A percentile compares a stretch with the other conserved stretches of the same genome.
These are phyloP conservation scores for Bipolaris cookei DNA, from an alignment of 2,329 filamentous ascomycete genomes.

Conservation along the genomic window DNA sequence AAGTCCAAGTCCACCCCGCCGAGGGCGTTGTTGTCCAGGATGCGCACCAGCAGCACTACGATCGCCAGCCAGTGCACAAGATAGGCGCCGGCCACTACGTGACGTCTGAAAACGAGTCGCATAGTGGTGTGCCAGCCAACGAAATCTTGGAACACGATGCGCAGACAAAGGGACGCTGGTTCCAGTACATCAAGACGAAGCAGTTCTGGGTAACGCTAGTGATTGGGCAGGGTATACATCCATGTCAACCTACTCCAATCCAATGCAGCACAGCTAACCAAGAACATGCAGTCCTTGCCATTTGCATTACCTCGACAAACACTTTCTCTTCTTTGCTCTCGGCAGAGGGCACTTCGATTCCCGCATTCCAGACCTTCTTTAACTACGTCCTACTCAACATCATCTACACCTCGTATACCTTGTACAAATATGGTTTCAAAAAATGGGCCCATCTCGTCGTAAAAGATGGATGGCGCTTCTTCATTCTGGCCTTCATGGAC, in stretches of 20 bases:
- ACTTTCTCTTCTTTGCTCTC: conserved; percentile 83
- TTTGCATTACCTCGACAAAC: conserved; percentile 92
- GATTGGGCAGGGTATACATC: conserved; percentile 64
- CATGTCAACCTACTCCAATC: neutral
- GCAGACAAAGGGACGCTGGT: conserved; percentile 54
- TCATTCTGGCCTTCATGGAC: conserved; percentile 90
- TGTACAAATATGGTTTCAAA: conserved; percentile 79
- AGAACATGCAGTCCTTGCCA: conserved; percentile 51
- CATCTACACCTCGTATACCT: conserved; percentile 80
- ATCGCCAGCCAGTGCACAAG: conserved; percentile 18
- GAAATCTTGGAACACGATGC: conserved; percentile 46
- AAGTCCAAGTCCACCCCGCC: conserved; percentile 19
- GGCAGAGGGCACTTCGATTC: conserved; percentile 74
- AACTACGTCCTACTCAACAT: conserved; percentile 86
- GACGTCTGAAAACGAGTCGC: conserved; percentile 41
- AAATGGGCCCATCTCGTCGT: conserved; percentile 69
- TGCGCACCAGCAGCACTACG: conserved; percentile 29
- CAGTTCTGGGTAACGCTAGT: conserved; percentile 87
- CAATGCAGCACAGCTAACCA: neutral
- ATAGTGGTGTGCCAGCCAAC: conserved; percentile 21
- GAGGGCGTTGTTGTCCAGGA: conserved; percentile 21
- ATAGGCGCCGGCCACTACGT: conserved; percentile 25
- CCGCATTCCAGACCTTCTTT: conserved; percentile 94
- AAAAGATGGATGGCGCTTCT: conserved; percentile 85
- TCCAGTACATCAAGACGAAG: conserved; percentile 77